Evolutionary conservation across 163 green algal species (phyloP).

Genomic region (Scenedesmus sp.): DNA sequence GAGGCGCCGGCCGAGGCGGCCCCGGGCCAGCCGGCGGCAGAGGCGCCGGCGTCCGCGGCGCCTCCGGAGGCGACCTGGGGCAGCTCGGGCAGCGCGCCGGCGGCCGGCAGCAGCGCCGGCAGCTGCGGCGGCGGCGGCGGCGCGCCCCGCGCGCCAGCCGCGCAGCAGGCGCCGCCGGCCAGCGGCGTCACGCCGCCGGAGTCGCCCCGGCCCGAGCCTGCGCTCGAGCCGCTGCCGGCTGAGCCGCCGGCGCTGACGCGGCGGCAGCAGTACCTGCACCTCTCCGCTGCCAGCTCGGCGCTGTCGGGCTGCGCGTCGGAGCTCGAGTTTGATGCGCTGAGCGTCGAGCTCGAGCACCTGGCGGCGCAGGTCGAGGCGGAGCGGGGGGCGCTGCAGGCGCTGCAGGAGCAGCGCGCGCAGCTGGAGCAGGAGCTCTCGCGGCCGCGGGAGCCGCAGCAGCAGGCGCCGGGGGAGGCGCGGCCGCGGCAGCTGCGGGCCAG

Average conservation of each 20-base stretch:
- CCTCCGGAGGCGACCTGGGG: neutral
- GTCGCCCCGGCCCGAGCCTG: neutral
- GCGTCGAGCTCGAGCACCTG: slow-evolving; percentile 27
- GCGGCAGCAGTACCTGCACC: neutral
- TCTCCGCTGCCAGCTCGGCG: neutral
- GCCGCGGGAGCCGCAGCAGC: neutral
- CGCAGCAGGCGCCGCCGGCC: neutral
- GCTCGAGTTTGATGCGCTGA: slow-evolving; percentile 10
- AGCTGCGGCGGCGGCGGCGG: neutral
- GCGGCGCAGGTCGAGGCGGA: slow-evolving; percentile 7
- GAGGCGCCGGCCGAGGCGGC: neutral
- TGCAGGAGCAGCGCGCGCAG: slow-evolving; percentile 44
- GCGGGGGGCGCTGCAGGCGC: slow-evolving; percentile 9
- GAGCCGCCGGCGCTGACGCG: slow-evolving; percentile 2
- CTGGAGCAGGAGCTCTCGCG: slow-evolving; percentile 22
- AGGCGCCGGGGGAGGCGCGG: neutral
- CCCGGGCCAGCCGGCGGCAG: neutral
- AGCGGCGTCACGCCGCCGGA: no score
- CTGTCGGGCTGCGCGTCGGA: slow-evolving; percentile 1
- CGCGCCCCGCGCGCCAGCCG: neutral
- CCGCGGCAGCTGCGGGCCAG: slow-evolving; percentile 2
- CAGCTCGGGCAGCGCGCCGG: neutral
- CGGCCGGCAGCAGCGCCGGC: slow-evolving; percentile 1
- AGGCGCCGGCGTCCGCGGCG: neutral
- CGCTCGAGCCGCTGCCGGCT: slow-evolving; percentile 6